Evolutionary conservation across 306 rosid genomes (phyloP).

Genomic region (Lablab purpureus): DNA sequence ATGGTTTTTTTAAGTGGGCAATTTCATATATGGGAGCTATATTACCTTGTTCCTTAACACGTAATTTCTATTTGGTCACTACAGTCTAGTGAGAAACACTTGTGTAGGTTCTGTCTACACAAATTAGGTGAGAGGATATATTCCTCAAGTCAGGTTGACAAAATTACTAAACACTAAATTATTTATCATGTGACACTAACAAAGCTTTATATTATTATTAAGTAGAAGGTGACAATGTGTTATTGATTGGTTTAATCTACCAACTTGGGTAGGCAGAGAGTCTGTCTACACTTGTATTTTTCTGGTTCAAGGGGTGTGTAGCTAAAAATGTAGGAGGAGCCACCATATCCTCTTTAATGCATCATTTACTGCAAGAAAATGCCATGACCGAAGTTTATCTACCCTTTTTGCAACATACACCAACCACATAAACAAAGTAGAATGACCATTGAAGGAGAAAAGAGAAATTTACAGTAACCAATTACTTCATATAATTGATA

Average conservation of each 20-base stretch:
- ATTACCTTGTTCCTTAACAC: background rate
- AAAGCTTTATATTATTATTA: background rate
- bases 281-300: background rate
- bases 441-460: constrained; percentile 14
- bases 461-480: background rate
- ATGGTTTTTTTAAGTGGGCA: background rate
- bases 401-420: constrained; percentile 9
- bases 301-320: background rate
- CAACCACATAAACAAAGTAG: background rate
- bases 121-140: background rate
- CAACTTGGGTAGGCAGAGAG: background rate
- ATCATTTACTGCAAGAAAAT: constrained; percentile 33
- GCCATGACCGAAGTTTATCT: constrained; percentile 14
- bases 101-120: background rate
- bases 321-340: constrained; percentile 1
- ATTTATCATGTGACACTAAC: background rate
- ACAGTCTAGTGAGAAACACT: background rate
- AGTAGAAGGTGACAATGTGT: background rate
- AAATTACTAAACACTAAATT: background rate
- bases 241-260: constrained; percentile 8
- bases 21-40: background rate
- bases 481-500: constrained; percentile 17
- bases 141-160: background rate
- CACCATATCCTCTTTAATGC: constrained; percentile 29
- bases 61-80: background rate